phyloP scores from a whole-genome alignment of 345 rosid genomes.

The Viola odorata region DNA sequence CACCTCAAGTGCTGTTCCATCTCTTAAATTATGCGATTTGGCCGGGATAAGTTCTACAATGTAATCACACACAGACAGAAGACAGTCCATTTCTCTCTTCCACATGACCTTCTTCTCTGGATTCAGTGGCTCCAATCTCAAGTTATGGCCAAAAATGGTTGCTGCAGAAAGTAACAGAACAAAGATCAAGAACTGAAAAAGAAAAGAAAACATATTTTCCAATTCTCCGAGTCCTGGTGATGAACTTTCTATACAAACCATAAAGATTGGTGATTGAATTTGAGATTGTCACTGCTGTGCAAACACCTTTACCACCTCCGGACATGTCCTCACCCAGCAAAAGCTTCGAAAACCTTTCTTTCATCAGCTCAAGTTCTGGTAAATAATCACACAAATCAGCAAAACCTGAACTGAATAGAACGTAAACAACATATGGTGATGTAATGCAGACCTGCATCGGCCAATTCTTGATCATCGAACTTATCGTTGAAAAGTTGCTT shows the following conservation, averaged over 20 bases:
- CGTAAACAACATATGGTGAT: neutral
- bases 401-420: neutral
- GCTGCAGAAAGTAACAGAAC: conserved; percentile 41
- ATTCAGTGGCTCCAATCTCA: conserved; percentile 75
- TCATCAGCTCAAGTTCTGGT: conserved; percentile 79
- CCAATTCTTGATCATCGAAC: conserved; percentile 41
- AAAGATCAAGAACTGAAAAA: neutral
- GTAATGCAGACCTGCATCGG: conserved; percentile 42
- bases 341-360: conserved; percentile 85
- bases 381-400: neutral
- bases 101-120: conserved; percentile 75
- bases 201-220: neutral
- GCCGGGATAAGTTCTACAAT: conserved; percentile 59
- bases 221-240: no score
- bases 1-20: conserved; percentile 70
- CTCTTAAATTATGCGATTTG: conserved; percentile 46
- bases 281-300: conserved; percentile 83
- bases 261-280: conserved; percentile 91
- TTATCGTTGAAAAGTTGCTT: conserved; percentile 24
- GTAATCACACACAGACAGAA: conserved; percentile 77
- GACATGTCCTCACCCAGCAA: conserved; percentile 98
- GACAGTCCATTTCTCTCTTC: conserved; percentile 91
- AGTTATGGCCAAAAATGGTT: conserved; percentile 81
- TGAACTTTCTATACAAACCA: conserved; percentile 37
- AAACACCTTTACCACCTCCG: conserved; percentile 90